Evolutionary conservation across 257 asterid genomes (phyloP), one percentile per base, ranked within the genome.

Genomic region (Ophiorrhiza pumila): DNA sequence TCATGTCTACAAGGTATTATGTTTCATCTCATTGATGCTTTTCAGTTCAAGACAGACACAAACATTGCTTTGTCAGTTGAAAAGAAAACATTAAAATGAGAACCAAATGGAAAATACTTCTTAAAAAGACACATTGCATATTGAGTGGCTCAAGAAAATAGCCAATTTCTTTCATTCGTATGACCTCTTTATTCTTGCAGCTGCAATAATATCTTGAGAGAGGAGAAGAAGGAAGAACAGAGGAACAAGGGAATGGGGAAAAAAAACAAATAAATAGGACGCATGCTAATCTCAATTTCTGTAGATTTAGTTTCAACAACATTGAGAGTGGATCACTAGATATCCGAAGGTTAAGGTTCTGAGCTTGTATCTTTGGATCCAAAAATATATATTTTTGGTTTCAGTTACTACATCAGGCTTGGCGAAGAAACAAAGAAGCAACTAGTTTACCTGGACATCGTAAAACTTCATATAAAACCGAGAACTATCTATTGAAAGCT

Each of bases 381-480:
- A 41, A 70, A 71, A 18, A 25, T 61, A 2, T 12, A 18, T 13
- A 31, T 8, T 67, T 61, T 18, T 18, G 23, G 37, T 29, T 72
- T 62, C n/a, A 34, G 23, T 47, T 55, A 46, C 29, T 72, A 3
- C 47, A 37, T 1, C 25, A 37, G 56, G 6, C 34, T 14, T 34
- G 37, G 45, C 65, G 68, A 53, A 22, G 25, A 50, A 39, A 11
- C 20, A 27, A 17, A 18, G 14, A 12, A 15, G 35, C 43, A 61
- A 52, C 50, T 31, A 55, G 27, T 55, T 29, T 83, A 93, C 98
- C 93, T 88, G 85, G 72, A 85, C 96, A 81, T 94, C 97, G 60
- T 86, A 91, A 71, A 94, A 88, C 85, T 94, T 94, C 73, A 94
- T 85, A 78, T 94, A 94, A 57, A 94, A 88, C 52, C 97, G 86